phyloP scores from a whole-genome alignment of 805 yeast species.

The Starmerella floris region DNA sequence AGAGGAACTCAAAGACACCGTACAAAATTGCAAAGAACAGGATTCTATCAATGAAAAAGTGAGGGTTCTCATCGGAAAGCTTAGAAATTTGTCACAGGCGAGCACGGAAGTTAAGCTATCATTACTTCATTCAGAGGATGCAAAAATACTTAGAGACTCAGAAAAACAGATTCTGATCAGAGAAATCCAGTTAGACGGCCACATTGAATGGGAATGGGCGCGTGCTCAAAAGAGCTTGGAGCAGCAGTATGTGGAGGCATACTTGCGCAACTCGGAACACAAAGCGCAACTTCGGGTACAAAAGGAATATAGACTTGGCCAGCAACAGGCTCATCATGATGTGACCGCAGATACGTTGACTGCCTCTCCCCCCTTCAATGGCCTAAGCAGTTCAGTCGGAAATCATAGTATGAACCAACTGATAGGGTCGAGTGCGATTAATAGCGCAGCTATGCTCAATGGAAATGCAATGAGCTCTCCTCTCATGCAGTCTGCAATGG shows the following conservation, averaged over 20 bases:
- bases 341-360: too few species aligned
- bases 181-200: slow-evolving; percentile 15
- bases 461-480: neutral
- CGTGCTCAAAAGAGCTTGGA: slow-evolving; percentile 28
- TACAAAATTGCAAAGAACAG: neutral
- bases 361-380: too few species aligned
- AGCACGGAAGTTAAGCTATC: slow-evolving; percentile 2
- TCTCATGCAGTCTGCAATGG: neutral
- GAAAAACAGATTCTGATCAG: slow-evolving; percentile 1
- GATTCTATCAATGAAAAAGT: neutral
- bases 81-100: neutral
- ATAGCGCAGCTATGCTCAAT: too few species aligned
- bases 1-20: neutral
- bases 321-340: too few species aligned
- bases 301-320: neutral
- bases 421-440: too few species aligned
- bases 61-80: neutral
- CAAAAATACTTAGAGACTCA: neutral
- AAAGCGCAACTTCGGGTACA: neutral
- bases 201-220: slow-evolving; percentile 28
- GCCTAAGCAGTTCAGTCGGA: too few species aligned
- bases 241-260: slow-evolving; percentile 27
- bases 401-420: too few species aligned
- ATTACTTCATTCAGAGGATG: slow-evolving; percentile 1
- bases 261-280: slow-evolving; percentile 10